These are phyloP conservation scores for Amanita pseudoporphyria DNA, from an alignment of 768 basidiomycete species.

Conservation along the genomic window DNA sequence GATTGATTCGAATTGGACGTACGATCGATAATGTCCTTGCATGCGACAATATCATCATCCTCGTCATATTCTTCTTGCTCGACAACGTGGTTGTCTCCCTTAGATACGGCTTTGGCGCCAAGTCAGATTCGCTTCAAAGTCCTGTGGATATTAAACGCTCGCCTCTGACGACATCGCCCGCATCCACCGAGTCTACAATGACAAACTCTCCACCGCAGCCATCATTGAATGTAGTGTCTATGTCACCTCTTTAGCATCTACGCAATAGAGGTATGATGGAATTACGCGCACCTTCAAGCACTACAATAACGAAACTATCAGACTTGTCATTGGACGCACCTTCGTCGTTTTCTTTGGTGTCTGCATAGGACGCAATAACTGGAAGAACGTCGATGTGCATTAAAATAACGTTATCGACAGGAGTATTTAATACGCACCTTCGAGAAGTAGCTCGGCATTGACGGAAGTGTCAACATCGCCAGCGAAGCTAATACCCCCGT, in stretches of 20 bases:
- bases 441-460: not conserved
- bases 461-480: not conserved
- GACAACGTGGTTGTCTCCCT: too few species aligned
- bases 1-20: not conserved
- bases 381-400: not conserved
- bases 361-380: not conserved
- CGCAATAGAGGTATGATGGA: too few species aligned
- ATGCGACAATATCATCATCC: not conserved
- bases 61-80: not conserved
- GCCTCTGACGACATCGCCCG: not conserved
- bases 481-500: not conserved
- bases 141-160: not conserved
- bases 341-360: not conserved
- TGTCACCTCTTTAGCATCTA: not conserved
- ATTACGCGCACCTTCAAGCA: not conserved
- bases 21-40: not conserved
- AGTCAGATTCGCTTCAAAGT: not conserved
- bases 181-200: not conserved
- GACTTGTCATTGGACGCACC: not conserved
- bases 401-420: not conserved
- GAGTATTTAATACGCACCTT: not conserved
- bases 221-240: not conserved
- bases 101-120: too few species aligned
- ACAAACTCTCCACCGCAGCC: not conserved
- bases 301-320: not conserved